A percentile compares a stretch with the other conserved stretches of the same genome.
phyloP scores from a whole-genome alignment of 352 stramenopile species.

The Phytopythium litorale region DNA sequence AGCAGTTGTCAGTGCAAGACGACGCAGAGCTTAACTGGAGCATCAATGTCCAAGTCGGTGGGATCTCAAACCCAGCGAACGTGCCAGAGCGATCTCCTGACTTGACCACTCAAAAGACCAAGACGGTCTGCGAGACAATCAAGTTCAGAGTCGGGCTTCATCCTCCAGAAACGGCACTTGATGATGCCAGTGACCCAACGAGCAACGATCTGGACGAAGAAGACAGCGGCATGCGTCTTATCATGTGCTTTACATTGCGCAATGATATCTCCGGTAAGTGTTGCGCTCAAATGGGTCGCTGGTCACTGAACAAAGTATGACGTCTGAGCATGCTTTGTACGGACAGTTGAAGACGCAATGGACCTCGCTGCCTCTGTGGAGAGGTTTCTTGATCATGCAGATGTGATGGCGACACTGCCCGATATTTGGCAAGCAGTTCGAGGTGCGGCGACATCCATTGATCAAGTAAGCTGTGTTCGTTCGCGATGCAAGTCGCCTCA shows the following conservation, averaged over 20 bases:
- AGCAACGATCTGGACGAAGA: conserved; percentile 11
- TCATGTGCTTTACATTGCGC: conserved; percentile 28
- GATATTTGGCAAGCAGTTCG: conserved; percentile 33
- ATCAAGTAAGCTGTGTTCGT: no score
- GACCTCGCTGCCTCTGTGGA: conserved; percentile 46
- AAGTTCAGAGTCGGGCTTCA: conserved; percentile 42
- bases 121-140: conserved; percentile 14
- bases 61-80: background rate
- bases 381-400: conserved; percentile 30
- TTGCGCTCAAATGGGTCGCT: background rate
- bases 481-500: background rate
- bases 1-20: background rate
- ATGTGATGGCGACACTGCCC: conserved; percentile 27
- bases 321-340: background rate
- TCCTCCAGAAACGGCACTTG: conserved; percentile 9
- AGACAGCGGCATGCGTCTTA: conserved; percentile 17
- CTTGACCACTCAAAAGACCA: background rate
- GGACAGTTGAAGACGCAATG: conserved; percentile 32
- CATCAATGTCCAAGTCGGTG: conserved; percentile 22
- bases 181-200: conserved; percentile 6
- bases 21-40: conserved; percentile 39
- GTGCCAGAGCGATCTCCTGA: background rate
- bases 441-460: conserved; percentile 16
- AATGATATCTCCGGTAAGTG: conserved; percentile 24
- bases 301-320: background rate